These are phyloP conservation scores for Penicillium sp. DNA, from an alignment of 2,329 filamentous ascomycete genomes.

Conservation along the genomic window DNA sequence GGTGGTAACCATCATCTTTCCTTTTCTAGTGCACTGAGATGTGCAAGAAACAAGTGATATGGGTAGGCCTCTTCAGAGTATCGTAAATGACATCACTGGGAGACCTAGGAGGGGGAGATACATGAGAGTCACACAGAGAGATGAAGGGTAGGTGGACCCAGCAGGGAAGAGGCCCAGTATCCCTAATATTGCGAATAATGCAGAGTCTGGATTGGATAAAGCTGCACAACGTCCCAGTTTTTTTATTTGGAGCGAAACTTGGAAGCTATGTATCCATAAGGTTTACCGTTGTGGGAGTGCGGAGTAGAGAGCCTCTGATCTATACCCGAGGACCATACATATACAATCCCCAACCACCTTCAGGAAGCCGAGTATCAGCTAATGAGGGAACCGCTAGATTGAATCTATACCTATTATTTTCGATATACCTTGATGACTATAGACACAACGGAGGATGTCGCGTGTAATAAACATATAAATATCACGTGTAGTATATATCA, in stretches of 20 bases:
- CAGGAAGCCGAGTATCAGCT: not conserved
- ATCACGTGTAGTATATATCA: constrained; percentile 3
- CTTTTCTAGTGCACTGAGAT: not conserved
- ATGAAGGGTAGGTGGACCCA: not conserved
- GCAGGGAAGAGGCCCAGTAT: not conserved
- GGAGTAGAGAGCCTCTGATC: not conserved
- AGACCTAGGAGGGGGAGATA: not conserved
- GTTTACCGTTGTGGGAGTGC: not conserved
- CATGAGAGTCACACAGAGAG: not conserved
- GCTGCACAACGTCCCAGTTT: not conserved
- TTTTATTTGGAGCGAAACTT: not conserved
- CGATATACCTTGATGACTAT: not conserved
- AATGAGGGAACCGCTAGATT: not conserved
- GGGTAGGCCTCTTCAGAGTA: constrained; percentile 7
- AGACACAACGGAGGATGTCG: not conserved
- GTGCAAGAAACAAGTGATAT: constrained; percentile 5
- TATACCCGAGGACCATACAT: not conserved
- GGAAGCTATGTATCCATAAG: not conserved
- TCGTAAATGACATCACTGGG: constrained; percentile 21
- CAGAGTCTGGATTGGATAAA: not conserved
- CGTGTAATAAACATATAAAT: not conserved
- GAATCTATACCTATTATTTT: not conserved
- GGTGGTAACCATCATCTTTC: not conserved
- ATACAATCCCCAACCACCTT: no score
- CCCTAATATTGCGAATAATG: not conserved